These are phyloP conservation scores for Cercospora brassicicola DNA, from an alignment of 2,329 filamentous ascomycete genomes.

Conservation along the genomic window DNA sequence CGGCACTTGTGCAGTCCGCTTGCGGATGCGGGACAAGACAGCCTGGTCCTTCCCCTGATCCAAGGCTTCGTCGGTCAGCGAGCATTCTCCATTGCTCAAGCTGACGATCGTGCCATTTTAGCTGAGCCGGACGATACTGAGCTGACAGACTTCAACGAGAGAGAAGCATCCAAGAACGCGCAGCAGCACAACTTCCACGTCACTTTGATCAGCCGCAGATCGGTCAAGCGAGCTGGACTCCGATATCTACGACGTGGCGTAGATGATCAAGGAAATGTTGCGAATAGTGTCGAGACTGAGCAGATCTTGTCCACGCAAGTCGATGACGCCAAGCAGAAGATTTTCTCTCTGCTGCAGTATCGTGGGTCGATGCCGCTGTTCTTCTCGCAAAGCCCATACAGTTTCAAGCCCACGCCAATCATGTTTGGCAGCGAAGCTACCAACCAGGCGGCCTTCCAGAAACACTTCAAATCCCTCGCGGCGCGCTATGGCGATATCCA, in stretches of 20 bases:
- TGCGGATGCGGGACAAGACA: conserved; percentile 68
- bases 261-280: conserved; percentile 83
- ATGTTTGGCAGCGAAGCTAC: conserved; percentile 76
- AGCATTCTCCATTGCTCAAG: conserved; percentile 59
- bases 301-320: conserved; percentile 76
- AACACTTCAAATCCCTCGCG: conserved; percentile 72
- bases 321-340: conserved; percentile 62
- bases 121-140: conserved; percentile 26
- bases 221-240: conserved; percentile 79
- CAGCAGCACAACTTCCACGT: conserved; percentile 62
- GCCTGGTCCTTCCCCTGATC: conserved; percentile 76
- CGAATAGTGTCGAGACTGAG: conserved; percentile 92
- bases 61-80: conserved; percentile 92
- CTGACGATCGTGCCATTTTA: conserved; percentile 34
- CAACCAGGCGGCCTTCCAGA: conserved; percentile 75
- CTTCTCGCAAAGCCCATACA: conserved; percentile 93
- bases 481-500: conserved; percentile 74
- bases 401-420: conserved; percentile 81
- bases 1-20: conserved; percentile 71
- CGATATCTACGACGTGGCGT: conserved; percentile 87
- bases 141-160: conserved; percentile 13
- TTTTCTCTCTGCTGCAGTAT: conserved; percentile 82
- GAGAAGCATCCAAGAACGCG: not conserved
- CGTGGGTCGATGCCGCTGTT: conserved; percentile 91
- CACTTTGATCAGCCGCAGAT: conserved; percentile 89